Conservation (phyloP, 768 basidiomycete genomes). For the Chalciporus pseudorubinellus region DNA sequence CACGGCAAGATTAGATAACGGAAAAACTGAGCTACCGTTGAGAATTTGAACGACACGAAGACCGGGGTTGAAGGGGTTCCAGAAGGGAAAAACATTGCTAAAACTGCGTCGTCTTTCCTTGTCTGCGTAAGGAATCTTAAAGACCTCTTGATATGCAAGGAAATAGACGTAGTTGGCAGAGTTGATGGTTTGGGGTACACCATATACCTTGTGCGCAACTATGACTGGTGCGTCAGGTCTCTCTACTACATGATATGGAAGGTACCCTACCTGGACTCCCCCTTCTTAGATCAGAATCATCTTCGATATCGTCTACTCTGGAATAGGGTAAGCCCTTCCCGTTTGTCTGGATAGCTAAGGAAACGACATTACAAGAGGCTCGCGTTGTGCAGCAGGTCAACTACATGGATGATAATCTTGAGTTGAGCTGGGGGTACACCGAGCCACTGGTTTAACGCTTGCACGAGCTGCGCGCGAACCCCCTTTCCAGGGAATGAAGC, state of each 20-base stretch:
- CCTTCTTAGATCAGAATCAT: constrained; percentile 80
- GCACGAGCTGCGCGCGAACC: constrained; percentile 80
- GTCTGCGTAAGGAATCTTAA: constrained; percentile 30
- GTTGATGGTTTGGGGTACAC: constrained; percentile 95
- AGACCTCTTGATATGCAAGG: constrained; percentile 82
- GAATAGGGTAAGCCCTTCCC: neutral
- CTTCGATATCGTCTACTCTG: constrained; percentile 96
- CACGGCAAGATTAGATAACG: too few relatives aligned
- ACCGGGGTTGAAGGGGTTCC: constrained; percentile 18
- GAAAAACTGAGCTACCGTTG: constrained; percentile 49
- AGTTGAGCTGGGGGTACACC: constrained; percentile 76
- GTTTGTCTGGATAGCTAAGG: neutral
- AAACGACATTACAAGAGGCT: constrained; percentile 71
- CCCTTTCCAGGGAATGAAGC: constrained; percentile 88
- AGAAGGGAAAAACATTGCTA: constrained; percentile 36
- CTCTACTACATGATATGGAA: neutral
- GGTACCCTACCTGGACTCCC: constrained; percentile 70
- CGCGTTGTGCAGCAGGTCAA: constrained; percentile 91
- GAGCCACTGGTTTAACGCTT: constrained; percentile 91
- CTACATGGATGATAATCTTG: constrained; percentile 68
- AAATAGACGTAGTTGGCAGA: constrained; percentile 97
- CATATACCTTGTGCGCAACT: constrained; percentile 98
- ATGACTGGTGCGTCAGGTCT: neutral
- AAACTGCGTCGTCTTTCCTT: constrained; percentile 19
- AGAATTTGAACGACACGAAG: constrained; percentile 66